Percentiles rank a stretch among this genome's conserved stretches.
Conservation (phyloP, 352 stramenopile genomes). For the Globisporangium paroecandrum region DNA sequence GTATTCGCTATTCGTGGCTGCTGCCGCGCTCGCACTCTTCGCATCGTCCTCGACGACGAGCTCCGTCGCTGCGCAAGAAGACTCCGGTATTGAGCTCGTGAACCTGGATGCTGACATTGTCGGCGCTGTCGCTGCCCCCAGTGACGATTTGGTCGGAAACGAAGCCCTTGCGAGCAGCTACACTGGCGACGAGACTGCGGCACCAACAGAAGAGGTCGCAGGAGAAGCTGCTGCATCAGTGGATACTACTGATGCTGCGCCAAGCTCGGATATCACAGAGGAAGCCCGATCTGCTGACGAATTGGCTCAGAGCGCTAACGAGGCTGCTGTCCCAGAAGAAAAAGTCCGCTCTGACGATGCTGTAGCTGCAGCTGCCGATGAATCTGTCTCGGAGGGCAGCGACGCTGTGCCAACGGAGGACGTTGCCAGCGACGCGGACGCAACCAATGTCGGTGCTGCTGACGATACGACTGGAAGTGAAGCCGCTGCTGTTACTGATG, state of each 20-base stretch:
- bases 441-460: not conserved
- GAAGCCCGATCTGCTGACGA: conserved; percentile 7
- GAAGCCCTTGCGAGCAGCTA: not conserved
- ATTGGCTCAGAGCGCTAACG: conserved; percentile 8
- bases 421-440: conserved; percentile 4
- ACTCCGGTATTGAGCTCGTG: not conserved
- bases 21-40: conserved; percentile 10
- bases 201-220: not conserved
- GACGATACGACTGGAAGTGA: not conserved
- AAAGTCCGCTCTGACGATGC: conserved; percentile 5
- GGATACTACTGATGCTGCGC: not conserved
- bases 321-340: conserved; percentile 5
- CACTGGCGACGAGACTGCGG: not conserved
- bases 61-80: conserved; percentile 10
- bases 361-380: not conserved
- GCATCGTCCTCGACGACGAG: not conserved
- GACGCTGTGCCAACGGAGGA: not conserved
- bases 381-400: not conserved
- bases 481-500: not conserved
- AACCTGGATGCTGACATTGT: conserved; percentile 9
- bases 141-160: conserved; percentile 1
- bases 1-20: conserved; percentile 9
- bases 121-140: conserved; percentile 2
- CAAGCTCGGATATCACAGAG: not conserved
- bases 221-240: not conserved